phyloP scores from a whole-genome alignment of 306 rosid genomes.

The Lotus japonicus region DNA sequence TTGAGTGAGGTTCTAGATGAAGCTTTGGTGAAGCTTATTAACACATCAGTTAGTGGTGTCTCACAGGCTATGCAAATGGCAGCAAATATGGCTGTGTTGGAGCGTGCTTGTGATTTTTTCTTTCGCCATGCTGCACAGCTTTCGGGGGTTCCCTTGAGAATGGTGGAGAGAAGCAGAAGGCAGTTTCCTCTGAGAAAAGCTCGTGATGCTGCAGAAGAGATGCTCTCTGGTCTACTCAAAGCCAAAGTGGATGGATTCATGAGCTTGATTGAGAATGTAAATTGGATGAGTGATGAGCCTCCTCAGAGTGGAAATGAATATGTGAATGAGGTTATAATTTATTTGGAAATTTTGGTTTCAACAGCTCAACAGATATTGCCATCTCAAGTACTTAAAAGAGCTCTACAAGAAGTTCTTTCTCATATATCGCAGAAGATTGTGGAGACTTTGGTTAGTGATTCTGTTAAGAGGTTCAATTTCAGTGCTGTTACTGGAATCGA shows the following conservation, averaged over 20 bases:
- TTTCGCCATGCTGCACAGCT: slow-evolving; percentile 98
- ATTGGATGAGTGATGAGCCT: slow-evolving; percentile 85
- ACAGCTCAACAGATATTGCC: slow-evolving; percentile 97
- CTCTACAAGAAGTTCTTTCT: slow-evolving; percentile 72
- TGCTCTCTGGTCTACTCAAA: slow-evolving; percentile 51
- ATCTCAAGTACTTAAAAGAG: slow-evolving; percentile 79
- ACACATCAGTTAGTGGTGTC: slow-evolving; percentile 67
- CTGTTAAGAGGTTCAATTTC: slow-evolving; percentile 72
- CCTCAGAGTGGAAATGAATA: slow-evolving; percentile 79
- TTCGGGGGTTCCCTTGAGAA: slow-evolving; percentile 83
- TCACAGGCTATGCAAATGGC: slow-evolving; percentile 97
- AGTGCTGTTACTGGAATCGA: slow-evolving; percentile 75
- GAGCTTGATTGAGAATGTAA: slow-evolving; percentile 76
- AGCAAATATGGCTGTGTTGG: slow-evolving; percentile 90
- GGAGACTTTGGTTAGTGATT: slow-evolving; percentile 65
- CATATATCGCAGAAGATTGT: slow-evolving; percentile 83
- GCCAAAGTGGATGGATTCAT: slow-evolving; percentile 69
- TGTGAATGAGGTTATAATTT: slow-evolving; percentile 82
- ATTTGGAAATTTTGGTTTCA: slow-evolving; percentile 90
- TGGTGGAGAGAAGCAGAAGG: slow-evolving; percentile 92
- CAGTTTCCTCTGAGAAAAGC: slow-evolving; percentile 80
- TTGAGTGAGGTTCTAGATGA: slow-evolving; percentile 78
- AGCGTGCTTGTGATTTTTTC: slow-evolving; percentile 97
- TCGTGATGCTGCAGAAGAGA: slow-evolving; percentile 87
- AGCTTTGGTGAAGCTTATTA: slow-evolving; percentile 73